phyloP scores from a whole-genome alignment of 2,329 filamentous ascomycete genomes.

The Calonectria honghensis region DNA sequence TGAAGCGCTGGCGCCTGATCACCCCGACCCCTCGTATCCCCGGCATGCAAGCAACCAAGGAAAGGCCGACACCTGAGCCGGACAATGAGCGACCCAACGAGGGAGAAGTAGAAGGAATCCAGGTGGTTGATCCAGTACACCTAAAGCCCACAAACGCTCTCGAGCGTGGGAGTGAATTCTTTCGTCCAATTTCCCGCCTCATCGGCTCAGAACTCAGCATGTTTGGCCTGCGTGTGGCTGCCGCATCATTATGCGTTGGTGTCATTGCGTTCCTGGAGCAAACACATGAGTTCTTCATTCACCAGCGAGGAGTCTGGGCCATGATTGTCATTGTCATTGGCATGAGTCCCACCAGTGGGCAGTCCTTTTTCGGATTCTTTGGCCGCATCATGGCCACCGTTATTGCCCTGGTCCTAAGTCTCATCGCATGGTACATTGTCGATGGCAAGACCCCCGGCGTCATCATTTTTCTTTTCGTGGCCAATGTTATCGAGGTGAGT shows the following conservation, averaged over 20 bases:
- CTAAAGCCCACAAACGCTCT: constrained; percentile 37
- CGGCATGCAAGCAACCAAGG: neutral
- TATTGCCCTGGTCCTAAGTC: constrained; percentile 32
- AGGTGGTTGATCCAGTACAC: constrained; percentile 39
- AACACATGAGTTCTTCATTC: constrained; percentile 37
- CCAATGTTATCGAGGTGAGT: constrained; percentile 38
- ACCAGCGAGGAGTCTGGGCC: constrained; percentile 41
- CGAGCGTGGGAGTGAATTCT: constrained; percentile 31
- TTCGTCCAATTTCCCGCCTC: constrained; percentile 32
- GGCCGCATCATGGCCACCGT: constrained; percentile 36
- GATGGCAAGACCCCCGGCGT: constrained; percentile 37
- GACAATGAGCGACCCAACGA: neutral
- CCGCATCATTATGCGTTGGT: constrained; percentile 37
- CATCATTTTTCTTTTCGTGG: constrained; percentile 37
- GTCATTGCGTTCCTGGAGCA: constrained; percentile 39
- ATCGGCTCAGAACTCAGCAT: constrained; percentile 37
- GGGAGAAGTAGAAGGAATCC: constrained; percentile 22
- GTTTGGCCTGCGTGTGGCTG: constrained; percentile 41
- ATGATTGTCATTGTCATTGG: constrained; percentile 43
- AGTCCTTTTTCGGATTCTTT: constrained; percentile 40
- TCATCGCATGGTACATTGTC: constrained; percentile 39
- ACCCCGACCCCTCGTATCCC: neutral
- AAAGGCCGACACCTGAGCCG: neutral
- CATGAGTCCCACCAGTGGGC: constrained; percentile 41
- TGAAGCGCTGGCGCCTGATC: constrained; percentile 19